Evolutionary conservation across 257 asterid genomes (phyloP).

Genomic region (Verbena officinalis): DNA sequence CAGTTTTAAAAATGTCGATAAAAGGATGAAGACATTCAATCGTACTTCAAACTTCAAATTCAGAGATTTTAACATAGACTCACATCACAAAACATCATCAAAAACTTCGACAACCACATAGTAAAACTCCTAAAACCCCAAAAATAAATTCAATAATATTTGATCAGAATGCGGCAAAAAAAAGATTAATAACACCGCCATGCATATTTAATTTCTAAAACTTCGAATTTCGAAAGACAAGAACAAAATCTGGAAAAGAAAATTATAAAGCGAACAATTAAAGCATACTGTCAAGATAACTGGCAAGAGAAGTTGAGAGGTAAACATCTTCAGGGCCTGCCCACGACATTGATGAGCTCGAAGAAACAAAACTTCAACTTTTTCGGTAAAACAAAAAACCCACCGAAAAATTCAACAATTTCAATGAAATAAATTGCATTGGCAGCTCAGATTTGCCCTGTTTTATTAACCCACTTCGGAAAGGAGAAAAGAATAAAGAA

Average conservation of each 20-base stretch:
- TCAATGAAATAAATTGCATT: slow-evolving; percentile 50
- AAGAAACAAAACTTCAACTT: slow-evolving; percentile 35
- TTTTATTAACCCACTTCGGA: background rate
- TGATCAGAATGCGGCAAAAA: background rate
- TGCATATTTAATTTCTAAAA: background rate
- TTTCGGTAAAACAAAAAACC: slow-evolving; percentile 50
- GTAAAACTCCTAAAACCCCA: background rate
- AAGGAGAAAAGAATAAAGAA: background rate
- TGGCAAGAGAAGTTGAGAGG: slow-evolving; percentile 97
- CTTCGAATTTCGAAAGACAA: background rate
- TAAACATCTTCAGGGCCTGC: slow-evolving; percentile 92
- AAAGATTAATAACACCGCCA: background rate
- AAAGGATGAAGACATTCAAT: background rate
- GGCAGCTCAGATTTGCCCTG: slow-evolving; percentile 39
- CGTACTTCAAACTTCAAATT: slow-evolving; percentile 1
- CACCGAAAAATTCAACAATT: slow-evolving; percentile 40
- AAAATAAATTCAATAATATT: background rate
- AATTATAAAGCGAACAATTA: background rate
- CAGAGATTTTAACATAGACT: slow-evolving; percentile 13
- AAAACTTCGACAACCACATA: slow-evolving; percentile 13
- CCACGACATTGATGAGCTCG: slow-evolving; percentile 81
- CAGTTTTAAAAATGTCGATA: background rate
- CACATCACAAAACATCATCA: background rate
- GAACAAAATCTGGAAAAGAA: background rate
- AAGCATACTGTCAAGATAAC: slow-evolving; percentile 93